phyloP scores from a whole-genome alignment of 2,329 filamentous ascomycete species.

The Talaromyces sp. region DNA sequence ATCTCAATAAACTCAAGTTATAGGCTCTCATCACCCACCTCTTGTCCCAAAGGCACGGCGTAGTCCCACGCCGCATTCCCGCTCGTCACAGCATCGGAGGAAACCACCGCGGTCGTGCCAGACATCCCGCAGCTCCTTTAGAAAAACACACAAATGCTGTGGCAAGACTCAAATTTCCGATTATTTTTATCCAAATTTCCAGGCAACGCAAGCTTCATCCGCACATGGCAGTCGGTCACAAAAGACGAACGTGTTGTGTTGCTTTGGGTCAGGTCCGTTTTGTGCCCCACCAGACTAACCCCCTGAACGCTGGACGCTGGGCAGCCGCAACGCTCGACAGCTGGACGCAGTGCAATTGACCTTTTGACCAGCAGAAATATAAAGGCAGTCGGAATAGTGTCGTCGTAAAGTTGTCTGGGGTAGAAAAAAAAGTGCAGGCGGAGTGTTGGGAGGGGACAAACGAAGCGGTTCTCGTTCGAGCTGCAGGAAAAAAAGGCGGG shows the following conservation, averaged over 20 bases:
- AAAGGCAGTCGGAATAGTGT: neutral
- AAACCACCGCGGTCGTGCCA: conserved; percentile 34
- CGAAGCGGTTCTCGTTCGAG: neutral
- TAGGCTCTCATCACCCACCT: conserved; percentile 24
- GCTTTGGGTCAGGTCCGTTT: neutral
- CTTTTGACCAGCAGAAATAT: neutral
- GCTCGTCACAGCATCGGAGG: conserved; percentile 34
- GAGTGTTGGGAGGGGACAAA: neutral
- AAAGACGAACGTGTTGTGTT: neutral
- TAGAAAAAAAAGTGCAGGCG: neutral
- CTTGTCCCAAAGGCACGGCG: conserved; percentile 28
- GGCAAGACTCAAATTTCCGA: neutral
- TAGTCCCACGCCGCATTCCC: conserved; percentile 34
- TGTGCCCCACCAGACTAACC: neutral
- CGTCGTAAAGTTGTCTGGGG: no score
- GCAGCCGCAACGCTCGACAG: neutral
- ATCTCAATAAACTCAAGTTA: neutral
- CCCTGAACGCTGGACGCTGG: neutral
- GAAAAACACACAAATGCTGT: conserved; percentile 18
- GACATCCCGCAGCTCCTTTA: conserved; percentile 30
- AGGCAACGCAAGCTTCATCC: neutral
- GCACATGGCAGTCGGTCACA: conserved; percentile 4
- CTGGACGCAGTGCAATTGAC: neutral
- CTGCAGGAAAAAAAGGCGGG: neutral
- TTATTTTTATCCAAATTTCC: no score